phyloP scores from a whole-genome alignment of 192 early-diverging fungal genomes.

The Pecoramyces ruminantium region DNA sequence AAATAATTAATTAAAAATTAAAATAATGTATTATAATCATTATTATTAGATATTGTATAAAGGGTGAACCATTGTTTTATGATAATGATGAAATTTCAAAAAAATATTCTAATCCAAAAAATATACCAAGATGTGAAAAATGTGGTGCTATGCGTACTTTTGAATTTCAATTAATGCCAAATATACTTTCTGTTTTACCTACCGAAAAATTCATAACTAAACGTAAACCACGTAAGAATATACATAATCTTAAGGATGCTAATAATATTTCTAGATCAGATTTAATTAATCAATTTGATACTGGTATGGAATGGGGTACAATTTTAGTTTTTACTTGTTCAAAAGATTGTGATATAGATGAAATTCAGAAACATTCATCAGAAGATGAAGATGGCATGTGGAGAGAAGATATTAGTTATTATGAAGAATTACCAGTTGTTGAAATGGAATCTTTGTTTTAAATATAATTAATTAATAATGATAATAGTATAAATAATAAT shows the following conservation, averaged over 20 bases:
- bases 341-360: slow-evolving; percentile 46
- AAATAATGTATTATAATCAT: background rate
- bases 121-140: slow-evolving; percentile 38
- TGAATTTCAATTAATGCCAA: slow-evolving; percentile 89
- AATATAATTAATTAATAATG: background rate
- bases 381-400: background rate
- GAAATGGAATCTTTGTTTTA: background rate
- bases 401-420: background rate
- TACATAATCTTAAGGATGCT: background rate
- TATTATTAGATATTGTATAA: slow-evolving; percentile 38
- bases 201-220: slow-evolving; percentile 26
- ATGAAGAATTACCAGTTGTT: background rate
- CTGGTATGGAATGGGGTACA: slow-evolving; percentile 83
- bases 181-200: slow-evolving; percentile 50
- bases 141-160: slow-evolving; percentile 57
- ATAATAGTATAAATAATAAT: too few species aligned
- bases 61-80: slow-evolving; percentile 53
- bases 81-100: slow-evolving; percentile 9
- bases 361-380: background rate
- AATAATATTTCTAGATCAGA: slow-evolving; percentile 8
- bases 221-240: slow-evolving; percentile 11
- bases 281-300: slow-evolving; percentile 30
- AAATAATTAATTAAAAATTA: too few species aligned
- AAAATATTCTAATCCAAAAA: background rate
- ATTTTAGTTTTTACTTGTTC: slow-evolving; percentile 62